These are phyloP conservation scores for Wickerhamiella allomyrinae DNA, from an alignment of 805 yeast species.

Conservation along the genomic window DNA sequence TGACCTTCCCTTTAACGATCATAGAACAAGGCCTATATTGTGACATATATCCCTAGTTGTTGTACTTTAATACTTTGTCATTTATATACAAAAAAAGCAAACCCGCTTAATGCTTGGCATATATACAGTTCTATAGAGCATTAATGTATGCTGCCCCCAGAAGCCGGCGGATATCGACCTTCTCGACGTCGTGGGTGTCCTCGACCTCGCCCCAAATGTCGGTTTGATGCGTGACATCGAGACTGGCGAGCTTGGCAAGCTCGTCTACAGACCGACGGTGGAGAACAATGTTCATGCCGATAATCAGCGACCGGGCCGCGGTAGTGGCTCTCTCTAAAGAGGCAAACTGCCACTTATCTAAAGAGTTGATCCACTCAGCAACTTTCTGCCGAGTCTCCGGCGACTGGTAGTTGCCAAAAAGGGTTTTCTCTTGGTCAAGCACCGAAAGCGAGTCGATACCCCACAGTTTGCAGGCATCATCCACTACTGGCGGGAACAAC, in stretches of 20 bases:
- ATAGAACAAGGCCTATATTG: too few relatives aligned
- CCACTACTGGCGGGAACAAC: slow-evolving; percentile 59
- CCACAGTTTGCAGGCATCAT: slow-evolving; percentile 47
- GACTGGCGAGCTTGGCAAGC: slow-evolving; percentile 58
- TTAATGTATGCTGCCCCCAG: slow-evolving; percentile 64
- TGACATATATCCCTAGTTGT: too few relatives aligned
- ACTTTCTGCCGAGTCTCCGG: slow-evolving; percentile 48
- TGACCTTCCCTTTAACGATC: too few relatives aligned
- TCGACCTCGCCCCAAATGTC: slow-evolving; percentile 96
- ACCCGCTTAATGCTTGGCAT: too few relatives aligned
- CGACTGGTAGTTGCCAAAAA: slow-evolving; percentile 67
- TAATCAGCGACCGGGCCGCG: slow-evolving; percentile 70
- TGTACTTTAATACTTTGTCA: too few relatives aligned
- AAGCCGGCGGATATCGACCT: slow-evolving; percentile 73
- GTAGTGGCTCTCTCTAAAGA: slow-evolving; percentile 84
- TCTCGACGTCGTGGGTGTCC: slow-evolving; percentile 96
- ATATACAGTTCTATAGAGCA: slow-evolving; percentile 22
- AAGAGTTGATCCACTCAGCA: slow-evolving; percentile 42
- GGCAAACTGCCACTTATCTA: slow-evolving; percentile 66
- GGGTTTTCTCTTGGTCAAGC: slow-evolving; percentile 71
- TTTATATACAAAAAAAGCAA: too few relatives aligned
- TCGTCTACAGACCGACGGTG: slow-evolving; percentile 40
- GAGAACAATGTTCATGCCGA: slow-evolving; percentile 54
- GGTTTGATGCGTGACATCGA: slow-evolving; percentile 77
- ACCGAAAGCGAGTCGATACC: slow-evolving; percentile 33